Base-by-base conservation (phyloP, 352 stramenopile species). In the Globisporangium recalcitrans region DNA sequence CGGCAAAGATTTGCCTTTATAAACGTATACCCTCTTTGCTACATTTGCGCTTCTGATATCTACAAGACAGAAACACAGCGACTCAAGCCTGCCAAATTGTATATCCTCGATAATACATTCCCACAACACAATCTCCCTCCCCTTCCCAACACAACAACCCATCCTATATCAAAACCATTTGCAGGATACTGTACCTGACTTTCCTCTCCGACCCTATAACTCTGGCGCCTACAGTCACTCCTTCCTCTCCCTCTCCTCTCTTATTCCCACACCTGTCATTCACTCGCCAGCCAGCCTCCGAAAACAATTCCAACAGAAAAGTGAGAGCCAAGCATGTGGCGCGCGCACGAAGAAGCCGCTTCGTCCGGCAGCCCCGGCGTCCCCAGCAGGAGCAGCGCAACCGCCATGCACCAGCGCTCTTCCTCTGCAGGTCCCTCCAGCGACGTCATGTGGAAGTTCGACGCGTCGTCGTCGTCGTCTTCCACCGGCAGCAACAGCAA, bases 281-380 rank as follows among this genome's bases (percentile, higher is more conserved):
- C 55, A 53, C 44, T 61, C 40, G 40, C 38, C n/a, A n/a, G n/a
- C 13, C 44, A 51, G 27, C n/a, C 21, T 13, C 22, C 9, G 26
- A 4, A 24, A 8, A 22, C 10, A 47, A 9, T 14, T 9, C 31
- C 16, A 46, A 22, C 2, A 21, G 38, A 10, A 46, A 46, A n/a
- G n/a, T n/a, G n/a, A n/a, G n/a, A n/a, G n/a, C n/a, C n/a, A n/a
- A 42, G 55, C 27, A 64, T 64, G 58, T 64, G 58, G 58, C 58
- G 58, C 58, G 53, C 58, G 26, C 38, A 62, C 40, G 27, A 53
- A 29, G 58, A 56, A 21, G 38, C 11, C 32, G 34, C 34, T 21
- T 36, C 31, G 16, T 24, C 32, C 11, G 4, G 11, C 22, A n/a
- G 46, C 44, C 21, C 44, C 56, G 29, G 51, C 13, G 29, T 21